phyloP scores from a whole-genome alignment of 2,329 filamentous ascomycete genomes.

The Tolypocladium paradoxum region DNA sequence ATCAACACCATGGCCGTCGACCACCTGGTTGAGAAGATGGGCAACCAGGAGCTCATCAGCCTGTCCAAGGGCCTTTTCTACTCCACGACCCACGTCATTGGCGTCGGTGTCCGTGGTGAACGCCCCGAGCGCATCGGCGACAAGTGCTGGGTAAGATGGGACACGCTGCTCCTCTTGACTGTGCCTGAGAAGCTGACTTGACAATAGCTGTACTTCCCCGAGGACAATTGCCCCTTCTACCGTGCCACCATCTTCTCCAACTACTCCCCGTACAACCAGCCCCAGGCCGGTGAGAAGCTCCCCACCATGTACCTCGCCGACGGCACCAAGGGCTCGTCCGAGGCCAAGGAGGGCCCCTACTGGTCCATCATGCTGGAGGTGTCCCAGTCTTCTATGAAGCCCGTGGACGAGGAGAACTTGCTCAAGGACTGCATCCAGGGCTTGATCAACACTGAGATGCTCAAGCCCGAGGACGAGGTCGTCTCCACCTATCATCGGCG shows the following conservation, averaged over 20 bases:
- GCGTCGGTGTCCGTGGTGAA: conserved; percentile 83
- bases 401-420: conserved; percentile 75
- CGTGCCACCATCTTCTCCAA: conserved; percentile 99
- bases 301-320: conserved; percentile 77
- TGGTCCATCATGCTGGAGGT: conserved; percentile 99
- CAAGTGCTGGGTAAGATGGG: conserved; percentile 79
- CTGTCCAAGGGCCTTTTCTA: conserved; percentile 91
- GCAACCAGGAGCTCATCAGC: conserved; percentile 69
- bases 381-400: conserved; percentile 92
- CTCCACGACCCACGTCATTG: conserved; percentile 94
- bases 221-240: conserved; percentile 98
- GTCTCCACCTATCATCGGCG: conserved; percentile 96
- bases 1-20: conserved; percentile 96
- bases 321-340: conserved; percentile 65
- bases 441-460: conserved; percentile 95
- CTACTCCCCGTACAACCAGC: conserved; percentile 98
- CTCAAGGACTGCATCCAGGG: conserved; percentile 89
- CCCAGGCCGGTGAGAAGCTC: conserved; percentile 69
- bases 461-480: conserved; percentile 83
- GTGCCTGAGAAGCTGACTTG: not conserved
- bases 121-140: conserved; percentile 95
- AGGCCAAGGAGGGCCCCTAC: conserved; percentile 82
- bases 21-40: conserved; percentile 76
- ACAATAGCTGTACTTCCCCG: conserved; percentile 82
- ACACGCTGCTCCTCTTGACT: not conserved